Evolutionary conservation across 495 filamentous ascomycete genomes (phyloP).

Genomic region (Podospora appendiculata): DNA sequence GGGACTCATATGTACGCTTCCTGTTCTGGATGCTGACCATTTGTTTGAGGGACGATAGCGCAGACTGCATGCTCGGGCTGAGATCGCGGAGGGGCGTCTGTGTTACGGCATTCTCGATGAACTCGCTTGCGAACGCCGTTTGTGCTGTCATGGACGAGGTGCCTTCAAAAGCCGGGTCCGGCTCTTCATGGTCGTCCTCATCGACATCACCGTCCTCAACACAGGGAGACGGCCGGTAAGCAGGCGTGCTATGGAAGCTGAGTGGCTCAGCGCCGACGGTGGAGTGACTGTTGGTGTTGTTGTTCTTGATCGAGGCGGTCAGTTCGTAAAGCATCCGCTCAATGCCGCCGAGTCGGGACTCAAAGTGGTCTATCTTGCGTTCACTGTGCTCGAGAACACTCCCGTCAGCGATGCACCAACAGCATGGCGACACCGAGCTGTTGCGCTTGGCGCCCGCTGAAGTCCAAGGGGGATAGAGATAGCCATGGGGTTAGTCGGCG

Average conservation of each 20-base stretch:
- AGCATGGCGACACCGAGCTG: no score
- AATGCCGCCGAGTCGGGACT: conserved; percentile 53
- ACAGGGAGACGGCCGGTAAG: not conserved
- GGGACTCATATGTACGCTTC: conserved; percentile 31
- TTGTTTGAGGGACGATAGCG: conserved; percentile 49
- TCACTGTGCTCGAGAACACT: conserved; percentile 36
- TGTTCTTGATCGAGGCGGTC: conserved; percentile 15
- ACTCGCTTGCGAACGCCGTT: conserved; percentile 55
- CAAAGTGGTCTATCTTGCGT: conserved; percentile 60
- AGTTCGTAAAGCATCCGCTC: conserved; percentile 43
- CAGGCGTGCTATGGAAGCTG: not conserved
- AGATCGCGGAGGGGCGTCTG: conserved; percentile 37
- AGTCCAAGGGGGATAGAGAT: no score
- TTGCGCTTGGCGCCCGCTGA: no score
- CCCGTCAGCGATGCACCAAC: no score
- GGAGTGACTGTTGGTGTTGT: not conserved
- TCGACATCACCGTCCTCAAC: not conserved
- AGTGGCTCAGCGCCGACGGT: not conserved
- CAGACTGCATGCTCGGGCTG: conserved; percentile 46
- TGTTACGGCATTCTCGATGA: conserved; percentile 53
- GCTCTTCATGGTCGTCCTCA: conserved; percentile 24
- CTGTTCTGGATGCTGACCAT: conserved; percentile 45
- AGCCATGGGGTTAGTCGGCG: no score
- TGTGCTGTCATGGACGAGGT: conserved; percentile 54
- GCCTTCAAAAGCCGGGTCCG: conserved; percentile 49